phyloP scores from a whole-genome alignment of 441 rosid species.

The Populus hybrid region DNA sequence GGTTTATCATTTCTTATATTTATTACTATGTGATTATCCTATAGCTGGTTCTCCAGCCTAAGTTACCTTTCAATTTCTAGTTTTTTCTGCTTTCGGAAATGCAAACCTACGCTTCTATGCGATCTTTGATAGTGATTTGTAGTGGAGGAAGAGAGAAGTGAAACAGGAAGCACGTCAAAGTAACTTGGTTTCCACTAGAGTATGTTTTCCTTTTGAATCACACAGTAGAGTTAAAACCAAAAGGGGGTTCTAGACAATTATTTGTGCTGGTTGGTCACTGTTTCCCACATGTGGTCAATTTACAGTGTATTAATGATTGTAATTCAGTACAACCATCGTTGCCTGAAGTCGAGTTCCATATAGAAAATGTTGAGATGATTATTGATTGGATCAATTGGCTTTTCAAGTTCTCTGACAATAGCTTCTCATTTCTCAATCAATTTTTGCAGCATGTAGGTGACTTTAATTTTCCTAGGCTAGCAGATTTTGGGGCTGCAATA shows the following conservation, averaged over 20 bases:
- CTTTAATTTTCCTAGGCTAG: conserved; percentile 83
- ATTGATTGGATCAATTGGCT: conserved; percentile 6
- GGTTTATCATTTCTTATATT: not conserved
- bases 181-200: not conserved
- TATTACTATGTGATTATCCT: not conserved
- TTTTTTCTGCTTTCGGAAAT: not conserved
- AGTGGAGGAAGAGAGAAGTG: not conserved
- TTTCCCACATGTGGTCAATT: not conserved
- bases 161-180: not conserved
- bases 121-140: not conserved
- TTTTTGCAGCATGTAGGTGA: conserved; percentile 88
- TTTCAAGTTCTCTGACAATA: not conserved
- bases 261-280: not conserved
- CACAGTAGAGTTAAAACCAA: not conserved
- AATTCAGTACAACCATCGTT: not conserved
- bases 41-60: not conserved
- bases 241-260: not conserved
- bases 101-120: not conserved
- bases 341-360: not conserved
- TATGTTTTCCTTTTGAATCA: not conserved
- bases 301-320: not conserved
- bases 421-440: conserved; percentile 11
- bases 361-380: not conserved
- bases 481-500: conserved; percentile 99
- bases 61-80: not conserved